phyloP scores from a whole-genome alignment of 306 rosid species.

The Cucurbita maxima region DNA sequence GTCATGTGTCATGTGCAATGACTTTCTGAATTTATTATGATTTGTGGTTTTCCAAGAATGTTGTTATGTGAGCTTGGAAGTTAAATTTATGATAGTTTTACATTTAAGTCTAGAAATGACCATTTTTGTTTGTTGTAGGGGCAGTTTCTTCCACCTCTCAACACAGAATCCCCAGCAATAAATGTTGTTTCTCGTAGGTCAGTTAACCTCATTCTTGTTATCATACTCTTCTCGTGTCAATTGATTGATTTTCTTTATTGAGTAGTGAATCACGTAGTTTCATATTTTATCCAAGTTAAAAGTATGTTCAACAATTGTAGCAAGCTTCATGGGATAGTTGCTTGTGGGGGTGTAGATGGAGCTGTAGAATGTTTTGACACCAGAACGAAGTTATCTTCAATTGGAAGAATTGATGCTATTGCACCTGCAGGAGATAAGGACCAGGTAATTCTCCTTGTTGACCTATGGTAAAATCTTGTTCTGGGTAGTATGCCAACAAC shows the following conservation, averaged over 20 bases:
- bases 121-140: slow-evolving; percentile 35
- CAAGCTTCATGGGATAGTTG: slow-evolving; percentile 80
- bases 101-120: neutral
- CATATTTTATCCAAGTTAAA: slow-evolving; percentile 8
- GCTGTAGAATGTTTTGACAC: slow-evolving; percentile 85
- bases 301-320: slow-evolving; percentile 28
- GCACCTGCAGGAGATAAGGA: slow-evolving; percentile 59
- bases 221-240: neutral
- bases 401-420: slow-evolving; percentile 77
- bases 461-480: no score
- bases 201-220: slow-evolving; percentile 13
- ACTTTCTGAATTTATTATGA: neutral
- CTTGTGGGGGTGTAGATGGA: slow-evolving; percentile 97
- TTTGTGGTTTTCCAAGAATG: neutral
- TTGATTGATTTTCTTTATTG: neutral
- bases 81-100: neutral
- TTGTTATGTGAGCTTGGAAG: neutral
- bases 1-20: neutral
- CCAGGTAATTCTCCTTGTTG: slow-evolving; percentile 31
- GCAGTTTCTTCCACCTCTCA: slow-evolving; percentile 64
- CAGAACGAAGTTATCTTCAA: slow-evolving; percentile 54
- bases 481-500: no score
- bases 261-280: slow-evolving; percentile 10
- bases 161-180: slow-evolving; percentile 69
- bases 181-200: slow-evolving; percentile 89